These are phyloP conservation scores for Castanea mollissima DNA, from an alignment of 306 rosid species.

Conservation along the genomic window DNA sequence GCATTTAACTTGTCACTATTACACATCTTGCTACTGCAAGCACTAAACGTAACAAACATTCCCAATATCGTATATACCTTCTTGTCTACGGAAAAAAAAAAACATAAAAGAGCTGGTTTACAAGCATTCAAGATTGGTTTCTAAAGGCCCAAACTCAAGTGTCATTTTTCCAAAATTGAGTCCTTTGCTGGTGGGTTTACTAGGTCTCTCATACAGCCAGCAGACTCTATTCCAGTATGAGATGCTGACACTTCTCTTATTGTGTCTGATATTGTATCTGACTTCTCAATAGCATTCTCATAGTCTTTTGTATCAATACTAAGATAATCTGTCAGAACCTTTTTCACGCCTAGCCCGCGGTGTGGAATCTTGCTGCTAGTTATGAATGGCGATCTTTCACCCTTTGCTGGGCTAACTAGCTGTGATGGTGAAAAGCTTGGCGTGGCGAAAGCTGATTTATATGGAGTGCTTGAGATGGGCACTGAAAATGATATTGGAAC, in stretches of 20 bases:
- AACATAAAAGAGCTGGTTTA: neutral
- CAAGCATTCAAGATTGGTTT: neutral
- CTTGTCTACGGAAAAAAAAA: neutral
- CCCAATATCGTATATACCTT: slow-evolving; percentile 5
- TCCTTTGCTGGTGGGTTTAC: slow-evolving; percentile 28
- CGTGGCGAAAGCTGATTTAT: slow-evolving; percentile 61
- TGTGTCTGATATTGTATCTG: slow-evolving; percentile 26
- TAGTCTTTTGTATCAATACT: slow-evolving; percentile 46
- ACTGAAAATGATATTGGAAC: slow-evolving; percentile 50
- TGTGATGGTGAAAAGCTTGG: slow-evolving; percentile 73
- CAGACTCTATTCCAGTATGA: slow-evolving; percentile 37
- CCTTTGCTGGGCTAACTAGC: slow-evolving; percentile 44
- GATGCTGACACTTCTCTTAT: slow-evolving; percentile 29
- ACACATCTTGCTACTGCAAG: slow-evolving; percentile 16
- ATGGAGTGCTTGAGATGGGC: slow-evolving; percentile 70
- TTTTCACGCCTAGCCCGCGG: slow-evolving; percentile 61
- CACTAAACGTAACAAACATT: neutral
- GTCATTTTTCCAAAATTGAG: slow-evolving; percentile 18
- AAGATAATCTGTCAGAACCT: slow-evolving; percentile 77
- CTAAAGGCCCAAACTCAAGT: neutral
- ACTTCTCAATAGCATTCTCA: slow-evolving; percentile 31
- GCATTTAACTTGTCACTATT: slow-evolving; percentile 15
- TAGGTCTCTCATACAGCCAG: slow-evolving; percentile 27
- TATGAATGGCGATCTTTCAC: slow-evolving; percentile 53
- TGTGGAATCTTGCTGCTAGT: slow-evolving; percentile 44